Evolutionary conservation across 306 rosid species (phyloP).

Genomic region (Inga leiocalycina): DNA sequence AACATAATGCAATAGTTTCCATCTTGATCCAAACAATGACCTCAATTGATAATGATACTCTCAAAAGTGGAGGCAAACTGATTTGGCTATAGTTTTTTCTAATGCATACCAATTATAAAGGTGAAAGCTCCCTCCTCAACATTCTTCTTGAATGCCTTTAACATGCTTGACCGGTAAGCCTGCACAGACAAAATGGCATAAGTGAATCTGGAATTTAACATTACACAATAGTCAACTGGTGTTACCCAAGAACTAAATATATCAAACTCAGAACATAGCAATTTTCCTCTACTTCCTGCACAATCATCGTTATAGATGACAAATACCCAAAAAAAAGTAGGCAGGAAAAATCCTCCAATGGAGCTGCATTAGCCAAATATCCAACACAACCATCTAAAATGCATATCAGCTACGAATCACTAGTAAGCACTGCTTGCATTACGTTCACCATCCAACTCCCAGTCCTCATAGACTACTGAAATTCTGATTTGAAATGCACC

Average conservation of each 20-base stretch:
- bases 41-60: conserved; percentile 33
- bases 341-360: conserved; percentile 14
- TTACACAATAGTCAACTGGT: conserved; percentile 6
- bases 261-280: conserved; percentile 2
- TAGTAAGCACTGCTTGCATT: neutral
- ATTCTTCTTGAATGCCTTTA: conserved; percentile 95
- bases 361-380: conserved; percentile 17
- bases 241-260: conserved; percentile 21
- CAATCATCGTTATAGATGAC: neutral
- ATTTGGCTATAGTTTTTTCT: conserved; percentile 21
- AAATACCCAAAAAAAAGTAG: neutral
- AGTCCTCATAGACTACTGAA: conserved; percentile 5
- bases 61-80: conserved; percentile 24
- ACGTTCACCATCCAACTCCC: conserved; percentile 22
- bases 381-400: conserved; percentile 23
- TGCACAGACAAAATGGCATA: conserved; percentile 37
- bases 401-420: conserved; percentile 18
- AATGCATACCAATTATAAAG: conserved; percentile 88
- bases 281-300: neutral
- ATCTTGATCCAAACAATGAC: conserved; percentile 38
- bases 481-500: conserved; percentile 11
- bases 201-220: neutral
- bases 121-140: conserved; percentile 89
- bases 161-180: conserved; percentile 97
- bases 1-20: conserved; percentile 46